Evolutionary conservation across 805 yeast species (phyloP).

Genomic region (Yarrowia bubula): DNA sequence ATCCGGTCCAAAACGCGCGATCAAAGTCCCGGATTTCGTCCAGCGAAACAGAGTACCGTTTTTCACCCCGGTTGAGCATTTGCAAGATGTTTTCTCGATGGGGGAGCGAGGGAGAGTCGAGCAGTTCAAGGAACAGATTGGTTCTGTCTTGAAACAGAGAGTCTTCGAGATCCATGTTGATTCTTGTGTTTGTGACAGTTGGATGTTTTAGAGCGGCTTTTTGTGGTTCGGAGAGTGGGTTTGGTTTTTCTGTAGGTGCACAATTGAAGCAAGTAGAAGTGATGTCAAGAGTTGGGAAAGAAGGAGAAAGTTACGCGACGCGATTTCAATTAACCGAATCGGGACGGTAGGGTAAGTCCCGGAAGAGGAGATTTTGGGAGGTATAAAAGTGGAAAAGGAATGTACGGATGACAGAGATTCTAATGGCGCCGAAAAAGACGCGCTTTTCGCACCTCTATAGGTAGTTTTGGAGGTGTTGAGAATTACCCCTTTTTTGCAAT

Average conservation of each 20-base stretch:
- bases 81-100: constrained; percentile 61
- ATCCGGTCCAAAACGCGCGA: constrained; percentile 69
- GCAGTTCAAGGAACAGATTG: constrained; percentile 7
- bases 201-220: background rate
- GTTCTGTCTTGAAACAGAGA: constrained; percentile 2
- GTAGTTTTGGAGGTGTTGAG: too few relatives aligned
- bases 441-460: too few relatives aligned
- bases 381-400: too few relatives aligned
- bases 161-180: constrained; percentile 7
- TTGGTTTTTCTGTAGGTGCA: too few relatives aligned
- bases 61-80: constrained; percentile 65
- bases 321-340: too few relatives aligned
- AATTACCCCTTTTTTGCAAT: too few relatives aligned
- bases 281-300: background rate
- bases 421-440: too few relatives aligned
- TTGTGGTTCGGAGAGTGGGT: background rate
- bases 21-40: constrained; percentile 90
- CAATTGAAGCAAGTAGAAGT: background rate
- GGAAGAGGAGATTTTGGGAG: too few relatives aligned
- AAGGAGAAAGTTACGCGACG: background rate
- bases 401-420: too few relatives aligned
- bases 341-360: too few relatives aligned
- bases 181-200: background rate
- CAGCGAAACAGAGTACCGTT: constrained; percentile 68
- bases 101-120: background rate